phyloP scores from a whole-genome alignment of 1,284 basidiomycete genomes.

The Rhodotorula sp. region DNA sequence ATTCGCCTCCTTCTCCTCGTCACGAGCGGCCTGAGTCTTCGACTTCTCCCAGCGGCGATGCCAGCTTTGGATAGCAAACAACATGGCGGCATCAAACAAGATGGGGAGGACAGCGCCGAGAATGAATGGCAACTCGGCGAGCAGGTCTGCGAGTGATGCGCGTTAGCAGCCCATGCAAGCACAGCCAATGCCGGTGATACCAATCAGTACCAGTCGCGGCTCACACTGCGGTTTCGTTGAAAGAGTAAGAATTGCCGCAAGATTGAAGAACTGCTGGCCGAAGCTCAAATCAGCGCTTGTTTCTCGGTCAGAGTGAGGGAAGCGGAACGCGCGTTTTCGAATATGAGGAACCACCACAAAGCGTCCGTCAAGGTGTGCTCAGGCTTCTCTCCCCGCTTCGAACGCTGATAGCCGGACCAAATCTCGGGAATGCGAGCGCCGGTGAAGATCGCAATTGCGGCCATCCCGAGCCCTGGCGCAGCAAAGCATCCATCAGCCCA shows the following conservation, averaged over 20 bases:
- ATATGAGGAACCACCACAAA: not conserved
- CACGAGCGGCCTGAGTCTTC: not conserved
- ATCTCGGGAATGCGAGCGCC: conserved; percentile 9
- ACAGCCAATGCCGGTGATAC: not conserved
- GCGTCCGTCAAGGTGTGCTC: not conserved
- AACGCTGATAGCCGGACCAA: not conserved
- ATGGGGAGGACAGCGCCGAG: conserved; percentile 7
- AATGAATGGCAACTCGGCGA: conserved; percentile 2
- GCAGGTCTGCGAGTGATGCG: not conserved
- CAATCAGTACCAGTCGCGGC: not conserved
- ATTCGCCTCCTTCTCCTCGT: not conserved
- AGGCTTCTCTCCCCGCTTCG: not conserved
- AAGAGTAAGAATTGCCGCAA: conserved; percentile 9
- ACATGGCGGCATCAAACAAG: not conserved
- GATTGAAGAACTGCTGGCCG: conserved; percentile 12
- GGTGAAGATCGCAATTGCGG: not conserved
- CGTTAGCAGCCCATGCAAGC: too few species aligned
- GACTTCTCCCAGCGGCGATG: not conserved
- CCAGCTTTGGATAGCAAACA: not conserved
- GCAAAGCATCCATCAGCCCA: not conserved
- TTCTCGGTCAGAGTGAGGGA: not conserved
- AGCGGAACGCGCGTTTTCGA: not conserved
- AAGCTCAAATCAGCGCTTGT: not conserved
- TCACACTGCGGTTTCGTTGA: not conserved
- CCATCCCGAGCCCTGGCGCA: not conserved